Conservation (phyloP, 2,329 filamentous ascomycete genomes). For the Blumeria hordei region DNA sequence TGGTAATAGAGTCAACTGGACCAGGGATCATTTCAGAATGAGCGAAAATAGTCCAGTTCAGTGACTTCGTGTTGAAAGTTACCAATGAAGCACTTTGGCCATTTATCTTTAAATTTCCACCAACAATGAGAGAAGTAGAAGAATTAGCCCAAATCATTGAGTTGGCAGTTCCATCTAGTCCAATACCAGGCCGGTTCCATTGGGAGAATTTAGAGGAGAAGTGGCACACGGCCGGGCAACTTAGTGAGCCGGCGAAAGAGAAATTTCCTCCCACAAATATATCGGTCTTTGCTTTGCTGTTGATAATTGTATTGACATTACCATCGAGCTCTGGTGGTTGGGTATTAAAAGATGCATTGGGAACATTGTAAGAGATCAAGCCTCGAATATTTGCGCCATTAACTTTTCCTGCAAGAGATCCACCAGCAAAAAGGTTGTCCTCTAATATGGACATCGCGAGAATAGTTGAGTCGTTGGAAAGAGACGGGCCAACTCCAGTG, state of each 20-base stretch:
- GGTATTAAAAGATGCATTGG: slow-evolving; percentile 32
- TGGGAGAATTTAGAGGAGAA: slow-evolving; percentile 46
- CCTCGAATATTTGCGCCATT: slow-evolving; percentile 40
- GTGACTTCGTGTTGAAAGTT: slow-evolving; percentile 42
- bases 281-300: slow-evolving; percentile 43
- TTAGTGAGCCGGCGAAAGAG: slow-evolving; percentile 55
- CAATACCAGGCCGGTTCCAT: slow-evolving; percentile 59
- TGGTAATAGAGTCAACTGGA: slow-evolving; percentile 49
- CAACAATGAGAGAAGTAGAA: slow-evolving; percentile 46
- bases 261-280: slow-evolving; percentile 79
- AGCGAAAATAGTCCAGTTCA: slow-evolving; percentile 40
- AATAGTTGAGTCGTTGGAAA: slow-evolving; percentile 53
- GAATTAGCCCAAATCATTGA: slow-evolving; percentile 54
- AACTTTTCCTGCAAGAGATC: slow-evolving; percentile 48
- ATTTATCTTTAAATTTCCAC: slow-evolving; percentile 49
- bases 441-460: slow-evolving; percentile 41
- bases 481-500: slow-evolving; percentile 39
- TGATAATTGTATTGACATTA: slow-evolving; percentile 52
- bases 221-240: slow-evolving; percentile 60
- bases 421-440: slow-evolving; percentile 59
- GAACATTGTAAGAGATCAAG: slow-evolving; percentile 58
- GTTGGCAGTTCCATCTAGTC: slow-evolving; percentile 44
- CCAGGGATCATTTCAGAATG: slow-evolving; percentile 47
- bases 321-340: slow-evolving; percentile 60
- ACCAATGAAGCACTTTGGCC: slow-evolving; percentile 43